Evolutionary conservation across 371 early-diverging fungal species (phyloP).

Genomic region (Mortierella sp.): DNA sequence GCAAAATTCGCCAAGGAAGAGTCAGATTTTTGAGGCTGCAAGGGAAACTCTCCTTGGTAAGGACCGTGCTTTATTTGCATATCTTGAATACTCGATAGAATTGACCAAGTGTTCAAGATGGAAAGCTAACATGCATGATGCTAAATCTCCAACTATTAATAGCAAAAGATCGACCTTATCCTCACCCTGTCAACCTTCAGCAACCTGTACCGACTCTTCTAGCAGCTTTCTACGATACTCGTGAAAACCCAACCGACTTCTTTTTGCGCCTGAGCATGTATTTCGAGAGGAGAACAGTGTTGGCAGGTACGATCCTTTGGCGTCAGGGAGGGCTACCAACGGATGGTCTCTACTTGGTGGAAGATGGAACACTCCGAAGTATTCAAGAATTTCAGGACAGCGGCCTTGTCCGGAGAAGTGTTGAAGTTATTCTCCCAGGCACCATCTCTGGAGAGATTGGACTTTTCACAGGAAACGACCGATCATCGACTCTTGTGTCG

Average conservation of each 20-base stretch:
- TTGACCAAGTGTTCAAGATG: background rate
- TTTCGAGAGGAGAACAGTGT: slow-evolving; percentile 69
- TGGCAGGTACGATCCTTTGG: slow-evolving; percentile 73
- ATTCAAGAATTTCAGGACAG: slow-evolving; percentile 64
- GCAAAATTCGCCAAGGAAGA: slow-evolving; percentile 56
- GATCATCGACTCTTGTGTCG: slow-evolving; percentile 71
- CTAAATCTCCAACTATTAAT: background rate
- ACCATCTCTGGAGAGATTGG: slow-evolving; percentile 85
- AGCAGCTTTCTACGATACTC: slow-evolving; percentile 71
- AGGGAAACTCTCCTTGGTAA: slow-evolving; percentile 54
- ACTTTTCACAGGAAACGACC: slow-evolving; percentile 68
- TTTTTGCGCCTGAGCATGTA: slow-evolving; percentile 69
- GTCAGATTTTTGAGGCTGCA: slow-evolving; percentile 54
- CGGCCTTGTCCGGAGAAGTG: slow-evolving; percentile 43
- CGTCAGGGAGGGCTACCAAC: slow-evolving; percentile 68
- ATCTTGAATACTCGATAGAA: background rate
- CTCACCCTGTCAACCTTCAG: slow-evolving; percentile 25
- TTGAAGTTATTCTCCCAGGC: slow-evolving; percentile 82
- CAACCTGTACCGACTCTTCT: slow-evolving; percentile 74
- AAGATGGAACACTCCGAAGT: slow-evolving; percentile 80
- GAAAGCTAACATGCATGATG: background rate
- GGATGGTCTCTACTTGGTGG: slow-evolving; percentile 79
- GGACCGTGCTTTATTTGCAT: background rate
- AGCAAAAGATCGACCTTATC: slow-evolving; percentile 35
- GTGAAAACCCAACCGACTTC: slow-evolving; percentile 65